Percentiles rank a stretch among this genome's conserved stretches.
Evolutionary conservation across 345 rosid species (phyloP).

Genomic region (Combretum micranthum): DNA sequence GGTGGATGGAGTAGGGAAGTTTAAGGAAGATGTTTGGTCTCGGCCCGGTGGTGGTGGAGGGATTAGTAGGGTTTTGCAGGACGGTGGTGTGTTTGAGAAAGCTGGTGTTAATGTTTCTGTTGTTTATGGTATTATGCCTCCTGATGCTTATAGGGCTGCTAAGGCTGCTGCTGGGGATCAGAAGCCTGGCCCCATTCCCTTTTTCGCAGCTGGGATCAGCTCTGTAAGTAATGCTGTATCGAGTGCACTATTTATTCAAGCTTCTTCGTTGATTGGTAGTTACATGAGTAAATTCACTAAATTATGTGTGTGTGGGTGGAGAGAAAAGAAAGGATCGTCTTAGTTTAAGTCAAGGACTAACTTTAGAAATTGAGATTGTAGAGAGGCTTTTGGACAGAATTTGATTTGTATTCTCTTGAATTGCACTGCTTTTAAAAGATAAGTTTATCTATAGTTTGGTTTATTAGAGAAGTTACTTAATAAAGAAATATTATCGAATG

Average conservation of each 20-base stretch:
- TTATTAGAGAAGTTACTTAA: too few species aligned
- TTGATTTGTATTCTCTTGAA: too few species aligned
- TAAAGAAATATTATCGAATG: too few species aligned
- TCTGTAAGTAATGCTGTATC: conserved; percentile 38
- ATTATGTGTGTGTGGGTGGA: too few species aligned
- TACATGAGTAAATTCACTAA: too few species aligned
- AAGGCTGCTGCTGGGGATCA: conserved; percentile 57
- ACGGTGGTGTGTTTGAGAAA: conserved; percentile 89
- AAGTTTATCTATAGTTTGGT: too few species aligned
- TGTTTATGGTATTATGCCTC: conserved; percentile 95
- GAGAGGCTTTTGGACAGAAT: too few species aligned
- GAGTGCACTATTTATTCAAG: not conserved
- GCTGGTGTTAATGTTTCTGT: conserved; percentile 98
- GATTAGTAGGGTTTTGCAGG: conserved; percentile 89
- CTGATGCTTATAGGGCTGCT: conserved; percentile 98
- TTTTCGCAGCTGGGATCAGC: conserved; percentile 97
- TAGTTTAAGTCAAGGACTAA: too few species aligned
- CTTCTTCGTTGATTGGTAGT: not conserved
- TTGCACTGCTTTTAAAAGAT: too few species aligned
- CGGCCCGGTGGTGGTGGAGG: conserved; percentile 99
- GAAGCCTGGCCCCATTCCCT: conserved; percentile 77
- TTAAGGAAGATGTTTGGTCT: conserved; percentile 97
- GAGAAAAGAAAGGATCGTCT: too few species aligned
- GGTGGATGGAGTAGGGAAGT: conserved; percentile 55
- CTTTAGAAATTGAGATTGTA: too few species aligned